phyloP scores from a whole-genome alignment of 2,329 filamentous ascomycete species.

The Colletotrichum godetiae region DNA sequence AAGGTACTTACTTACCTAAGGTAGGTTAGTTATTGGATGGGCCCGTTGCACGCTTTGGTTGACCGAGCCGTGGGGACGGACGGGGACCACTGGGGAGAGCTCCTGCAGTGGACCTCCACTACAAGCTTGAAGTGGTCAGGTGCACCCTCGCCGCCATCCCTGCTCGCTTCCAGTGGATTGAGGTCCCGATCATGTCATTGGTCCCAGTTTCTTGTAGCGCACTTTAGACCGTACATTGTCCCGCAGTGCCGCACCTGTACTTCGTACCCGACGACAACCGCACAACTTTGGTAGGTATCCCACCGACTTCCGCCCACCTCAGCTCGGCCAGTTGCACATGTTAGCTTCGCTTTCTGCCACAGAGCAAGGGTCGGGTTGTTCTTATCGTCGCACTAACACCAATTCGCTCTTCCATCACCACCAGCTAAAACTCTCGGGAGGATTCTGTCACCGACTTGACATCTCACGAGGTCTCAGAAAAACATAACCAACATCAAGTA shows the following conservation, averaged over 20 bases:
- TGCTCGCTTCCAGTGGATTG: background rate
- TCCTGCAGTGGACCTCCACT: background rate
- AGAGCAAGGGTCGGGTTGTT: background rate
- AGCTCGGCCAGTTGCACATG: background rate
- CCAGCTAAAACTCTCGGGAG: too few relatives aligned
- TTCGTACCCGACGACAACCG: background rate
- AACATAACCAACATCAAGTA: background rate
- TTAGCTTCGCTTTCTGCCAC: background rate
- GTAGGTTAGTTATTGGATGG: background rate
- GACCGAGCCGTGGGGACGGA: slow-evolving; percentile 27
- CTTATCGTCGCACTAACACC: background rate
- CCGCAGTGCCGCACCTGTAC: background rate
- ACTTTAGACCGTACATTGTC: background rate
- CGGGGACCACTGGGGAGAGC: background rate
- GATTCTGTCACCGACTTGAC: background rate
- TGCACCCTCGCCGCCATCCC: background rate
- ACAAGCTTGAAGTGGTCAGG: slow-evolving; percentile 15
- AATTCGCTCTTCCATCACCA: background rate
- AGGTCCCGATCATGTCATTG: background rate
- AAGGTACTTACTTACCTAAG: too few relatives aligned
- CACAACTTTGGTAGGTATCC: slow-evolving; percentile 7
- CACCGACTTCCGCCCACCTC: slow-evolving; percentile 5
- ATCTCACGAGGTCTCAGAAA: background rate
- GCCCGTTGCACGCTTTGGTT: slow-evolving; percentile 26
- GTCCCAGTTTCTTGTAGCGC: background rate